A percentile compares a stretch with the other conserved stretches of the same genome.
Evolutionary conservation across 148 eudicot genomes (phyloP).

Genomic region (Hydrangea macrophylla): DNA sequence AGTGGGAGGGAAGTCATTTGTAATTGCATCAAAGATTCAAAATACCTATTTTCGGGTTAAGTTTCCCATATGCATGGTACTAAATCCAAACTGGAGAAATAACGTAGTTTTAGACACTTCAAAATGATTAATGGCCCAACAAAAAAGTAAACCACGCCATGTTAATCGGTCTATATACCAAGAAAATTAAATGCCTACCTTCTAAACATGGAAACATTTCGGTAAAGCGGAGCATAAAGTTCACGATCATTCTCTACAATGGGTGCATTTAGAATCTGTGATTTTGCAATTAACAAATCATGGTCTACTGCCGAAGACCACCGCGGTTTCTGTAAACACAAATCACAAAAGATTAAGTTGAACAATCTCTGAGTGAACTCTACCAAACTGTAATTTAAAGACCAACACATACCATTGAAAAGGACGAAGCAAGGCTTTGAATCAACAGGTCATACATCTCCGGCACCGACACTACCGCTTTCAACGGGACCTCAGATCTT

Average conservation of each 20-base stretch:
- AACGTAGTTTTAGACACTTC: too few relatives aligned
- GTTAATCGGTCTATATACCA: too few relatives aligned
- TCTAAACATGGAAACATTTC: constrained; percentile 44
- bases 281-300: constrained; percentile 30
- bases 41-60: too few relatives aligned
- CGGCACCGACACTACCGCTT: constrained; percentile 23
- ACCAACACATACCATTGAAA: constrained; percentile 27
- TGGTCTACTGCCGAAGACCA: constrained; percentile 43
- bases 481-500: not conserved
- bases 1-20: too few relatives aligned
- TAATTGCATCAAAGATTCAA: too few relatives aligned
- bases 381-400: not conserved
- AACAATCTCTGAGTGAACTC: constrained; percentile 1
- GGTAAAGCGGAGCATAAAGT: constrained; percentile 32
- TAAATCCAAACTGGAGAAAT: too few relatives aligned
- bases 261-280: constrained; percentile 36
- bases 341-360: not conserved
- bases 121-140: too few relatives aligned
- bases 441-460: constrained; percentile 42
- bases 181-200: constrained; percentile 21
- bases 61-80: too few relatives aligned
- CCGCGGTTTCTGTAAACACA: constrained; percentile 32
- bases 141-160: too few relatives aligned
- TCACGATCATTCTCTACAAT: constrained; percentile 23
- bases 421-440: constrained; percentile 28